Evolutionary conservation across 768 basidiomycete species (phyloP), one percentile per base, ranked within the genome.

Genomic region (Pleurotus eryngii): DNA sequence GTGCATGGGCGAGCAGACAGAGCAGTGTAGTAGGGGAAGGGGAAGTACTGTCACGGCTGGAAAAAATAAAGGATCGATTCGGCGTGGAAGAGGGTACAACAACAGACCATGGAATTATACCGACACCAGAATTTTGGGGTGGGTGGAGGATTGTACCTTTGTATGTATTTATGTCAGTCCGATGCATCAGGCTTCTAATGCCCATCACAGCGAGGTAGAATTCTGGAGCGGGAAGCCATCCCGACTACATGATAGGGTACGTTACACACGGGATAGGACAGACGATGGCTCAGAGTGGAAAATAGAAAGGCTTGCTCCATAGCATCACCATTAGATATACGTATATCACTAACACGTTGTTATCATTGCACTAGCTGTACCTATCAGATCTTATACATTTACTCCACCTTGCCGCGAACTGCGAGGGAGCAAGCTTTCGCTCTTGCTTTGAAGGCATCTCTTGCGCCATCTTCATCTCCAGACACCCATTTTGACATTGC

Each of bases 191-290:
- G 17, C 11, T 56, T 56, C 27, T 49, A 67, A 55, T 15, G 49
- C 55, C 42, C 46, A 27, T 60, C 50, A 39, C 65, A 97, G 95
- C 59, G 96, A 98, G 73, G 79, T 98, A 50, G 96, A 98, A 68
- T 98, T 98, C 70, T 98, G 96, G 96, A 80, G 83, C n/a, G 96
- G 96, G 27, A 90, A 94, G 65, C 92, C 92, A n/a, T 95, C 92
- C 22, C 82, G 96, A 39, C 75, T 98, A 49, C 95, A 98, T 63
- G 95, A 98, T 70, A 86, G 95, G 45, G 83, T 96, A 59, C 84
- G 83, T 22, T 94, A 93, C 69, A 74, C 82, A 49, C 84, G 83
- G n/a, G 67, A 72, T 17, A 75, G 77, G 49, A 77, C 79, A 14
- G 60, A 76, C 0, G 79, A 81, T 11, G 81, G 80, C 45, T 67